Conservation (phyloP, 768 basidiomycete genomes). For the Mrakia frigida region DNA sequence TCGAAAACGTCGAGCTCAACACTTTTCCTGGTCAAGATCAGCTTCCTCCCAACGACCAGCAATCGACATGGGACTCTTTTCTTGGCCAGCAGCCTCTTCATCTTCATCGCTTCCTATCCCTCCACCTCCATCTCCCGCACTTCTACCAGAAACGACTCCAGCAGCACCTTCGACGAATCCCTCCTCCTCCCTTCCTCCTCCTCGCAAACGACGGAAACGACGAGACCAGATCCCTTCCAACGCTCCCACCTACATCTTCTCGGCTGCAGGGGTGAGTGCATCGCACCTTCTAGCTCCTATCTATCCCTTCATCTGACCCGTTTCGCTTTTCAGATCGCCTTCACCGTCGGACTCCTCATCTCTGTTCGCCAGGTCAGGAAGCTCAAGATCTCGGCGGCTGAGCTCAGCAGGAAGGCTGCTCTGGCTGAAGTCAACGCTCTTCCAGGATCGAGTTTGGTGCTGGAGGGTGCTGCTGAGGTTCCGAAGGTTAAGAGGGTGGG, state of each 20-base stretch:
- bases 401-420: not conserved
- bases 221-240: conserved; percentile 1
- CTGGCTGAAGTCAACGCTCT: not conserved
- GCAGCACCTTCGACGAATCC: not conserved
- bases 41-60: not conserved
- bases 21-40: not conserved
- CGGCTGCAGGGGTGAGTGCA: not conserved
- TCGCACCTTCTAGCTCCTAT: not conserved
- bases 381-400: not conserved
- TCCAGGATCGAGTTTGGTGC: not conserved
- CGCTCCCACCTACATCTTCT: conserved; percentile 5
- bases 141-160: not conserved
- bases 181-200: not conserved
- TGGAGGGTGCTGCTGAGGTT: not conserved
- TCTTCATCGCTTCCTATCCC: not conserved
- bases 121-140: not conserved
- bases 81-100: conserved; percentile 5
- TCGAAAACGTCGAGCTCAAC: not conserved
- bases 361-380: conserved; percentile 4
- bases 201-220: not conserved
- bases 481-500: not conserved
- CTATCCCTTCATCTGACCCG: not conserved
- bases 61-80: not conserved
- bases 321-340: not conserved
- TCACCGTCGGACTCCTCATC: conserved; percentile 16